These are phyloP conservation scores for Piedraia hortae DNA, from an alignment of 2,329 filamentous ascomycete genomes.

Conservation along the genomic window DNA sequence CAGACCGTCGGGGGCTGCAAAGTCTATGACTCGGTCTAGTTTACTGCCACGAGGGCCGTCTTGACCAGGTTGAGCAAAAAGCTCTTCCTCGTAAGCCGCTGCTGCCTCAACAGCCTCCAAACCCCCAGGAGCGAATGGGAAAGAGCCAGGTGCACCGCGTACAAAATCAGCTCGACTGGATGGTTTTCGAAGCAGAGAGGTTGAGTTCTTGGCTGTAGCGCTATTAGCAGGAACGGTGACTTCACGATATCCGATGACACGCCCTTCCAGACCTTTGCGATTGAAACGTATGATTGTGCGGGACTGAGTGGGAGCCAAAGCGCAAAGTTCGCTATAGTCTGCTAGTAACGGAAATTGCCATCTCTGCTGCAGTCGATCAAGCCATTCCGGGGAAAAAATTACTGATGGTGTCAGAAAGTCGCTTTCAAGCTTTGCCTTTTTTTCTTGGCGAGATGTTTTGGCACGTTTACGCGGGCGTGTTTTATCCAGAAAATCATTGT, in stretches of 20 bases:
- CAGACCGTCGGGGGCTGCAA: constrained; percentile 48
- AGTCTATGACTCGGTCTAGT: constrained; percentile 65
- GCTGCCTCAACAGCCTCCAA: constrained; percentile 66
- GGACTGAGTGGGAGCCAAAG: constrained; percentile 69
- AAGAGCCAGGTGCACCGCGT: constrained; percentile 72
- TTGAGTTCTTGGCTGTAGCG: constrained; percentile 84
- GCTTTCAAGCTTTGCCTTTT: constrained; percentile 44
- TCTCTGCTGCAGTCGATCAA: constrained; percentile 64
- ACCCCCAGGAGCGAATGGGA: constrained; percentile 78
- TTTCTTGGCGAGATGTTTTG: constrained; percentile 27
- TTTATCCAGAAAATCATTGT: constrained; percentile 30
- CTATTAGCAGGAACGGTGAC: constrained; percentile 75
- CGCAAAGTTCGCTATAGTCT: constrained; percentile 62
- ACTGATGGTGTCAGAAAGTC: constrained; percentile 57
- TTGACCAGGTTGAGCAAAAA: constrained; percentile 20
- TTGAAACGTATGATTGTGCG: constrained; percentile 85
- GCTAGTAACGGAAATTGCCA: constrained; percentile 69
- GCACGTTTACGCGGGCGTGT: constrained; percentile 24
- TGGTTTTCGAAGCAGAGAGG: constrained; percentile 62
- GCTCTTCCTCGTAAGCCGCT: constrained; percentile 56
- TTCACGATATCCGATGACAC: constrained; percentile 79
- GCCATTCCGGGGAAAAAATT: constrained; percentile 58
- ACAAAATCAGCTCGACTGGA: constrained; percentile 75
- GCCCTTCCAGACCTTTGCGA: constrained; percentile 70
- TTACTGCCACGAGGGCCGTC: constrained; percentile 18